These are phyloP conservation scores for Apodospora peruviana DNA, from an alignment of 495 filamentous ascomycete genomes.

Conservation along the genomic window DNA sequence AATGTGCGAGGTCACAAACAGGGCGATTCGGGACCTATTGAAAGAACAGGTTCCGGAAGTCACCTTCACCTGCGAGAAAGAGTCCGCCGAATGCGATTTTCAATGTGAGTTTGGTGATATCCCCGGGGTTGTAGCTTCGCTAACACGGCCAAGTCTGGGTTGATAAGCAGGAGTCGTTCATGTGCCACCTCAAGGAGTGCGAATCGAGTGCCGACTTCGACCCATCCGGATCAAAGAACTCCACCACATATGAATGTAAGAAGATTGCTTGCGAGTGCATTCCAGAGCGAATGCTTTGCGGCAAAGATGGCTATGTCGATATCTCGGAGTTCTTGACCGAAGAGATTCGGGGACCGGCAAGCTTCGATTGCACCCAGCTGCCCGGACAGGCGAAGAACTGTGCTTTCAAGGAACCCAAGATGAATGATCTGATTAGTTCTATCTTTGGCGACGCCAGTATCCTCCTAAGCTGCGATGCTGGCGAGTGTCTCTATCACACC, in stretches of 20 bases:
- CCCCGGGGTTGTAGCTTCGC: slow-evolving; percentile 5
- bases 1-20: slow-evolving; percentile 96
- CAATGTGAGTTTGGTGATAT: slow-evolving; percentile 58
- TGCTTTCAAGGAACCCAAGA: slow-evolving; percentile 80
- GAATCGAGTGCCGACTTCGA: slow-evolving; percentile 61
- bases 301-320: slow-evolving; percentile 84
- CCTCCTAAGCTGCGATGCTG: slow-evolving; percentile 70
- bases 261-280: slow-evolving; percentile 83
- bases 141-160: slow-evolving; percentile 74
- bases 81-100: slow-evolving; percentile 74
- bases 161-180: slow-evolving; percentile 89
- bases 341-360: slow-evolving; percentile 78
- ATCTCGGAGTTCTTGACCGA: slow-evolving; percentile 80
- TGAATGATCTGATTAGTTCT: slow-evolving; percentile 79
- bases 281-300: slow-evolving; percentile 87
- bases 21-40: slow-evolving; percentile 81
- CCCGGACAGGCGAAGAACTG: slow-evolving; percentile 56
- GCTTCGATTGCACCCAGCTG: slow-evolving; percentile 66
- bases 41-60: slow-evolving; percentile 81
- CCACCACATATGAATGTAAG: slow-evolving; percentile 76
- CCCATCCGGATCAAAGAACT: slow-evolving; percentile 57
- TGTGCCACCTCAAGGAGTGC: slow-evolving; percentile 82
- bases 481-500: slow-evolving; percentile 88
- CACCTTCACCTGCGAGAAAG: slow-evolving; percentile 84
- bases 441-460: slow-evolving; percentile 93